Evolutionary conservation across 176 grass and related monocot species (phyloP).

Genomic region (Rhynchospora tenuis): DNA sequence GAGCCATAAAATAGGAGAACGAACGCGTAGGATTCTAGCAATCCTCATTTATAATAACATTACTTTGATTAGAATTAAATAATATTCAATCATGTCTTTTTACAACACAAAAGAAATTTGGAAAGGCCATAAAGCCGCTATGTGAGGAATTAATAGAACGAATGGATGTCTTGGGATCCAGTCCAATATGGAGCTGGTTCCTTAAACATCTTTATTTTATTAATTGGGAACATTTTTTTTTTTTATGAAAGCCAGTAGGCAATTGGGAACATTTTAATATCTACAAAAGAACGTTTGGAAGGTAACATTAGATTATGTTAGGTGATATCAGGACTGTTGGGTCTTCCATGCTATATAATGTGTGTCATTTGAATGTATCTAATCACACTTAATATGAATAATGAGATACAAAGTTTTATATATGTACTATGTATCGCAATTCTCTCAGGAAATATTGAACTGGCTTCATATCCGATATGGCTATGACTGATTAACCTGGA

Average conservation of each 20-base stretch:
- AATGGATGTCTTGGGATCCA: neutral
- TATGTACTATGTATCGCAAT: neutral
- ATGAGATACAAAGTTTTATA: neutral
- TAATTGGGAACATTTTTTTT: neutral
- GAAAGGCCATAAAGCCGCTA: neutral
- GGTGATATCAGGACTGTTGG: too few species aligned
- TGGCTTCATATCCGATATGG: neutral
- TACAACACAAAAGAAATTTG: neutral
- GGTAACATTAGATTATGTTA: neutral
- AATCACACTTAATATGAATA: too few species aligned
- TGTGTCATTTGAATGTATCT: too few species aligned
- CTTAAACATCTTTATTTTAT: neutral
- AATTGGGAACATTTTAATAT: neutral
- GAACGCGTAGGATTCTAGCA: too few species aligned
- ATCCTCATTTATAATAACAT: neutral
- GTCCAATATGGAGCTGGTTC: neutral
- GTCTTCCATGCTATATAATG: too few species aligned
- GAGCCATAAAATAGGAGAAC: too few species aligned
- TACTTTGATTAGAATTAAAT: neutral
- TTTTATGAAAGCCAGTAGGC: too few species aligned
- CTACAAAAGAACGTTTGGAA: neutral
- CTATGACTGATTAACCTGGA: neutral
- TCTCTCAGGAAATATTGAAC: neutral
- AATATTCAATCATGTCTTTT: neutral
- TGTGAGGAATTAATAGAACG: neutral